Evolutionary conservation across 1,139 yeast species (phyloP).

Genomic region (Hemisphaericaspora subhashii): DNA sequence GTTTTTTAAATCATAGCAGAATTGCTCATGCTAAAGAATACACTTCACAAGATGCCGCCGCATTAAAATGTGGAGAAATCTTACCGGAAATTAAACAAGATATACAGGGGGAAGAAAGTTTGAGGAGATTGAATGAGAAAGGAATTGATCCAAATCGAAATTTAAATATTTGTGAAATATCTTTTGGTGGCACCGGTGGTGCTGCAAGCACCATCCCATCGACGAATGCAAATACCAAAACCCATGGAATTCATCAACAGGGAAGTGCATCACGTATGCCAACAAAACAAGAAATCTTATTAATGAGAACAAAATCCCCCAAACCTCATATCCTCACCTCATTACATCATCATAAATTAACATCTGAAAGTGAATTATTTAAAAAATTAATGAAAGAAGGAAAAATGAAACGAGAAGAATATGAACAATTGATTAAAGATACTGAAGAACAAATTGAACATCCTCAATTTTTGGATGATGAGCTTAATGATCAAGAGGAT

Average conservation of each 20-base stretch:
- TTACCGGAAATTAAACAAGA: conserved; percentile 62
- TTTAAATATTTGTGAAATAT: conserved; percentile 41
- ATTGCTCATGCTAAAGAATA: conserved; percentile 74
- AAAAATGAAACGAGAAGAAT: conserved; percentile 25
- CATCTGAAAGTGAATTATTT: conserved; percentile 22
- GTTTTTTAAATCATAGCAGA: conserved; percentile 74
- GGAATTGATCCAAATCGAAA: conserved; percentile 41
- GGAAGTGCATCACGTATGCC: conserved; percentile 1
- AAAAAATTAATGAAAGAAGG: conserved; percentile 30
- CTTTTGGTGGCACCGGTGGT: conserved; percentile 28
- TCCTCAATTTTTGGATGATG: conserved; percentile 32
- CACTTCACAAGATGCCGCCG: conserved; percentile 75
- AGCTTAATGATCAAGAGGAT: conserved; percentile 33
- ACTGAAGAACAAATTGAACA: conserved; percentile 25
- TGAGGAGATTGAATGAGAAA: conserved; percentile 41
- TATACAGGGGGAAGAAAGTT: conserved; percentile 49
- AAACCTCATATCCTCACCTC: neutral
- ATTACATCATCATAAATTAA: neutral
- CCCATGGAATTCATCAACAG: neutral
- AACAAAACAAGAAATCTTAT: conserved; percentile 1
- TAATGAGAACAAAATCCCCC: conserved; percentile 2
- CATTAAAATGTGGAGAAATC: conserved; percentile 64
- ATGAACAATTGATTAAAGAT: conserved; percentile 25
- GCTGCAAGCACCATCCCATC: neutral
- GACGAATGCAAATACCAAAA: neutral